phyloP scores from a whole-genome alignment of 2,329 filamentous ascomycete genomes.

The Diaporthe humulicola region DNA sequence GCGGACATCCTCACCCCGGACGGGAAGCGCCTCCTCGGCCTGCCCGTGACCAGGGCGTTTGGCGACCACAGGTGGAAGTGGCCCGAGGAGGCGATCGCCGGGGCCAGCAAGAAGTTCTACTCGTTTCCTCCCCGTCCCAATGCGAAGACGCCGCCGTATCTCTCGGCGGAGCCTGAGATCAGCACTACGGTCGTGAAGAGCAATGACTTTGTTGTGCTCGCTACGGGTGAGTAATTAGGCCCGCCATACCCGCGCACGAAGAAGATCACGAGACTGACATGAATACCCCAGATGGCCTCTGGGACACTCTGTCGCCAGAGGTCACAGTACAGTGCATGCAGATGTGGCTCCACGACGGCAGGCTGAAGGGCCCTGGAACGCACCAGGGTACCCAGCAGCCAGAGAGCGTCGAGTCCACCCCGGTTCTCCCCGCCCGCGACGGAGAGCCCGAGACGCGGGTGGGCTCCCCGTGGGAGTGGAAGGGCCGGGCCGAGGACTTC shows the following conservation, averaged over 20 bases:
- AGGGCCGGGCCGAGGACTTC: conserved; percentile 65
- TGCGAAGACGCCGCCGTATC: conserved; percentile 72
- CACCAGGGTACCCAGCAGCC: background rate
- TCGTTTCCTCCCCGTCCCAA: conserved; percentile 60
- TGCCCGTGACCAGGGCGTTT: conserved; percentile 74
- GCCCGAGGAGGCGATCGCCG: conserved; percentile 58
- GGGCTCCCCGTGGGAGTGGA: conserved; percentile 12
- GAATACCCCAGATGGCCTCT: conserved; percentile 67
- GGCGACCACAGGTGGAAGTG: conserved; percentile 80
- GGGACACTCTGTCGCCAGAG: conserved; percentile 70
- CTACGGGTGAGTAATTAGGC: conserved; percentile 54
- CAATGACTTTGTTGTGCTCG: conserved; percentile 73
- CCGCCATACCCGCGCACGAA: background rate
- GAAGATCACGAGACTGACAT: background rate
- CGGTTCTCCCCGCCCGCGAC: background rate
- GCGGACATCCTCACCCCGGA: conserved; percentile 61
- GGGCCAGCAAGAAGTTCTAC: conserved; percentile 57
- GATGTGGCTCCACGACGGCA: conserved; percentile 20
- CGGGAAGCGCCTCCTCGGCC: conserved; percentile 71
- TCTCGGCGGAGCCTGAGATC: conserved; percentile 76
- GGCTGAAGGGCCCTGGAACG: background rate
- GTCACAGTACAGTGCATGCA: conserved; percentile 63
- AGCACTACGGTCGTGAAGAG: conserved; percentile 66
- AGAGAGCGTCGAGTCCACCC: background rate
- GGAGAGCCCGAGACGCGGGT: conserved; percentile 9